Conservation (phyloP, 768 basidiomycete species). For the Infundibulicybe gibba region DNA sequence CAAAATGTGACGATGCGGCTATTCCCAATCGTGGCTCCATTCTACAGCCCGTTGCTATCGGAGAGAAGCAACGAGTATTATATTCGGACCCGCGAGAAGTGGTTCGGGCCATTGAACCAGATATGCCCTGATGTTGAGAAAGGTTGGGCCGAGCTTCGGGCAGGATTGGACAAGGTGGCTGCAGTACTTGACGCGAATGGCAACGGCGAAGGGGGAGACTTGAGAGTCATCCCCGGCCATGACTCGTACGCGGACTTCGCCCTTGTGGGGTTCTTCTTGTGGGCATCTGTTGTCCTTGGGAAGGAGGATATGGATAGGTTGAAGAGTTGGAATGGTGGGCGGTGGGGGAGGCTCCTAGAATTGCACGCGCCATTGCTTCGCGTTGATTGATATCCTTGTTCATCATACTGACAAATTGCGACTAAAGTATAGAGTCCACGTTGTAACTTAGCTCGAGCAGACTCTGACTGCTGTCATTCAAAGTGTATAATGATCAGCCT, state of each 20-base stretch:
- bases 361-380: not conserved
- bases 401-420: no score
- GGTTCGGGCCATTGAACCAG: constrained; percentile 8
- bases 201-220: not conserved
- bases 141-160: constrained; percentile 6
- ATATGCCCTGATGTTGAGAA: constrained; percentile 10
- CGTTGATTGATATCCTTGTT: constrained; percentile 1
- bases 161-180: constrained; percentile 8
- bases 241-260: constrained; percentile 10
- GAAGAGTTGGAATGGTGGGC: constrained; percentile 9
- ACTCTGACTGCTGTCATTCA: no score
- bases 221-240: constrained; percentile 8
- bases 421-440: no score
- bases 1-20: constrained; percentile 1
- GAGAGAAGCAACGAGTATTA: constrained; percentile 8
- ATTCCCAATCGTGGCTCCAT: not conserved
- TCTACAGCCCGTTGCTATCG: constrained; percentile 6
- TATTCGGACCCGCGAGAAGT: constrained; percentile 8
- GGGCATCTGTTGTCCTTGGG: constrained; percentile 2
- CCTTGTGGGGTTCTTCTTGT: constrained; percentile 5
- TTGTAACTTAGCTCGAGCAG: no score
- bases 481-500: no score
- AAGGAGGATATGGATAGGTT: constrained; percentile 5
- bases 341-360: constrained; percentile 8
- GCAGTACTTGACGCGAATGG: constrained; percentile 9